These are phyloP conservation scores for Coniella vitis DNA, from an alignment of 2,329 filamentous ascomycete genomes.

Conservation along the genomic window DNA sequence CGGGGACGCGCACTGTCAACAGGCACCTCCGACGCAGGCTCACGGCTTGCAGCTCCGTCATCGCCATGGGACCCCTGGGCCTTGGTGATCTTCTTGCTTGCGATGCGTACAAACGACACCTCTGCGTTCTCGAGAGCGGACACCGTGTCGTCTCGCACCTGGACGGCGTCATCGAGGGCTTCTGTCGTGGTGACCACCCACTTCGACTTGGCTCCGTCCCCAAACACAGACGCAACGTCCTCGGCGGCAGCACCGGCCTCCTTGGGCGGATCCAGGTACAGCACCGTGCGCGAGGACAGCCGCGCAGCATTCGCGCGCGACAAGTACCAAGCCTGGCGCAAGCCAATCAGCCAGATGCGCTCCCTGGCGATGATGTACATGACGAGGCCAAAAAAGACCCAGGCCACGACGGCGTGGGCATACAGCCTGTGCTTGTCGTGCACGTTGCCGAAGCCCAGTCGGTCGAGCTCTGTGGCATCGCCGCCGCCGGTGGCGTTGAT, in stretches of 20 bases:
- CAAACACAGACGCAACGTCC: slow-evolving; percentile 71
- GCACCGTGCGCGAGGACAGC: slow-evolving; percentile 82
- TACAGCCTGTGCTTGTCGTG: slow-evolving; percentile 62
- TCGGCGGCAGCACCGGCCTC: slow-evolving; percentile 73
- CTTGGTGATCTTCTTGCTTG: slow-evolving; percentile 57
- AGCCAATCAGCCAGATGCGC: slow-evolving; percentile 85
- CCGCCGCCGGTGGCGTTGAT: slow-evolving; percentile 77
- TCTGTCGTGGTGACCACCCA: slow-evolving; percentile 76
- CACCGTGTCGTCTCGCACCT: slow-evolving; percentile 58
- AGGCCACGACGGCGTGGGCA: slow-evolving; percentile 74
- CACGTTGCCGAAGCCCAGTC: slow-evolving; percentile 49
- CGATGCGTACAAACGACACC: slow-evolving; percentile 47
- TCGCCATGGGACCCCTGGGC: slow-evolving; percentile 2
- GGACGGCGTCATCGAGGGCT: slow-evolving; percentile 69
- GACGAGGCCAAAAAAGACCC: slow-evolving; percentile 80
- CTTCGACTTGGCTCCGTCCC: slow-evolving; percentile 68
- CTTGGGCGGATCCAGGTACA: slow-evolving; percentile 82
- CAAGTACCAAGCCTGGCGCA: slow-evolving; percentile 89
- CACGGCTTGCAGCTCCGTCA: neutral
- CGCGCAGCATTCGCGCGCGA: slow-evolving; percentile 76
- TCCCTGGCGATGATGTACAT: slow-evolving; percentile 87
- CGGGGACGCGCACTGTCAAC: slow-evolving; percentile 13
- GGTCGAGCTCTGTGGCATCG: slow-evolving; percentile 55
- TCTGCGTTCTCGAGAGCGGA: slow-evolving; percentile 17
- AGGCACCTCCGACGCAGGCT: neutral